Conservation (phyloP, 2,329 filamentous ascomycete species). For the Cytospora paraplurivora region DNA sequence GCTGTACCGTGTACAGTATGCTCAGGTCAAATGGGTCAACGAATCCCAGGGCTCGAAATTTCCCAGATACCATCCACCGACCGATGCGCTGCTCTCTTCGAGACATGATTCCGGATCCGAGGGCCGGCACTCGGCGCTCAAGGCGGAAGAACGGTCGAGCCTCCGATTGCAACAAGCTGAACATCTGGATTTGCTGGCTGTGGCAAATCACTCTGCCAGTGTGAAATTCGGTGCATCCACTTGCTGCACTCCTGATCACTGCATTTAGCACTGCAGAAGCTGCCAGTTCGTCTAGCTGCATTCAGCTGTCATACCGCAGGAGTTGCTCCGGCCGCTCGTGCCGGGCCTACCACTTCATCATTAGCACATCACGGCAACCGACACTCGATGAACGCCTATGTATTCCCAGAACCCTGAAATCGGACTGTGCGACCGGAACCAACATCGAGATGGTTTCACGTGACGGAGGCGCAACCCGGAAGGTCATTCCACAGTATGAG, state of each 20-base stretch:
- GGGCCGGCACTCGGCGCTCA: constrained; percentile 12
- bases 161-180: neutral
- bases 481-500: neutral
- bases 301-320: constrained; percentile 14
- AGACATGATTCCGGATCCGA: neutral
- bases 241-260: neutral
- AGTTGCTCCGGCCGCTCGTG: neutral
- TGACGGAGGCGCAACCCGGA: neutral
- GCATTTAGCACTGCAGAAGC: constrained; percentile 1
- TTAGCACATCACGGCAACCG: neutral
- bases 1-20: too few species aligned
- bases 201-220: neutral
- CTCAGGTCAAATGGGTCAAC: too few species aligned
- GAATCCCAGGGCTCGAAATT: too few species aligned
- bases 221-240: neutral
- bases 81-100: too few species aligned
- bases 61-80: too few species aligned
- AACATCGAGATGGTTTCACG: neutral
- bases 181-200: neutral
- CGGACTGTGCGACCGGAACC: neutral
- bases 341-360: neutral
- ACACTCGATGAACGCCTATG: neutral
- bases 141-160: constrained; percentile 4
- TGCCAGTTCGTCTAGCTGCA: neutral
- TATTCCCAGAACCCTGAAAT: neutral